Evolutionary conservation across 192 early-diverging fungal species (phyloP), one percentile per base, ranked within the genome.

Genomic region (Coemansia sp.): DNA sequence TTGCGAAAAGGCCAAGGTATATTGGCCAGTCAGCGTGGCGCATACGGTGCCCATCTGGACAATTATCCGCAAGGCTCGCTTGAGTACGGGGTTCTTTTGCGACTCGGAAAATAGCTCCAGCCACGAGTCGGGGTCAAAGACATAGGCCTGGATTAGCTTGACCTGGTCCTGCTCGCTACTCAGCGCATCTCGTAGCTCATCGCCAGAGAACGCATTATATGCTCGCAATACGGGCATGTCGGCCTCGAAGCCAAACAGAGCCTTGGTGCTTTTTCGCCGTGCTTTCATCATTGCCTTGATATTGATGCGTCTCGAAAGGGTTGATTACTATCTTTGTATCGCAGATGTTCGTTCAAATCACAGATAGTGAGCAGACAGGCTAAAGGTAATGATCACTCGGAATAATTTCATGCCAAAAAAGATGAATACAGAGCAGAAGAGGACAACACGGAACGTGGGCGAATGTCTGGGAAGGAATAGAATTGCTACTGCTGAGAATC

Each of bases 41-140:
- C 65, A 71, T 46, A 77, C 50, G 9, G 80, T 82, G 66, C 80
- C 80, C 74, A 82, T 77, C 68, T 82, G 80, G 21, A 82, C 80
- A 9, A 82, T 52, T 67, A 82, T 69, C 74, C 80, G 75, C 63
- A 82, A 69, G 6, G 75, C 74, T 1, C 80, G 80, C 59, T 82
- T 82, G 52, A 74, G 58, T 30, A 77, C 80, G 17, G 70, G 69
- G 68, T 82, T 82, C 69, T 77, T 82, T 28, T 63, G 72, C 58
- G 69, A 68, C 64, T 81, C 78, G 17, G 30, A 42, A 32, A 77
- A 82, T 59, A 77, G 62, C 64, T 69, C 72, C 40, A 66, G 42
- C 80, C 80, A 82, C 11, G 62, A 62, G 38, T 76, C 75, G 28
- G 75, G 72, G 42, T 82, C 80, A 62, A 74, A 77, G 6, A 76